Evolutionary conservation across 2,329 filamentous ascomycete genomes (phyloP).

Genomic region (Geoglossum cookeanum): DNA sequence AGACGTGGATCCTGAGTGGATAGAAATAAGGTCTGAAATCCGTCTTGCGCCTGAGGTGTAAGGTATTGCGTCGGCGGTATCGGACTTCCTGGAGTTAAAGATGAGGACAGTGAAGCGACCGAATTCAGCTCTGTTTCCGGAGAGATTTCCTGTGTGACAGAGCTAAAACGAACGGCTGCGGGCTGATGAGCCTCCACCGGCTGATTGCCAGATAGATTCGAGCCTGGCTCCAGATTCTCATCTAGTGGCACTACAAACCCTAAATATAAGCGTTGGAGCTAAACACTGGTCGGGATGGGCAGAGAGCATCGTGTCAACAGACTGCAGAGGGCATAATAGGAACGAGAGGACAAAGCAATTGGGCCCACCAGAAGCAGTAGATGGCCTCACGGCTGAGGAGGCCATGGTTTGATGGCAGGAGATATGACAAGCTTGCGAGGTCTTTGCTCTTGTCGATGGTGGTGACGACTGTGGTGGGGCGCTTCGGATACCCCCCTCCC

Average conservation of each 20-base stretch:
- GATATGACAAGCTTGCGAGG: neutral
- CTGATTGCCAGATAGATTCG: neutral
- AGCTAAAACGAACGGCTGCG: slow-evolving; percentile 48
- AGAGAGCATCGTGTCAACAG: neutral
- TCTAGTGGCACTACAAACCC: neutral
- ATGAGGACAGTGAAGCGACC: neutral
- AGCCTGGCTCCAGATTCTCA: neutral
- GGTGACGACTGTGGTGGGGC: too few relatives aligned
- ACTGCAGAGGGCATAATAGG: neutral
- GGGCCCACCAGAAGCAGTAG: neutral
- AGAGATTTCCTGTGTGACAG: slow-evolving; percentile 47
- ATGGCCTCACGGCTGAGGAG: neutral
- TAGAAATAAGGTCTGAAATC: slow-evolving; percentile 52
- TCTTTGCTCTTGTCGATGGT: too few relatives aligned
- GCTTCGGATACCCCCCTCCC: too few relatives aligned
- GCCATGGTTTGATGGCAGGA: neutral
- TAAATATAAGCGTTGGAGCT: neutral
- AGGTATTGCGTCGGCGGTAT: slow-evolving; percentile 20
- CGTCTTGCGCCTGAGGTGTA: slow-evolving; percentile 31
- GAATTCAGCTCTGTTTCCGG: slow-evolving; percentile 7
- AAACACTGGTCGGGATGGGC: neutral
- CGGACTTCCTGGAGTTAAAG: slow-evolving; percentile 1
- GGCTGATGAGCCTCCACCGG: neutral
- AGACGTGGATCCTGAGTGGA: slow-evolving; percentile 55
- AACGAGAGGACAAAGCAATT: too few relatives aligned